phyloP scores from a whole-genome alignment of 371 early-diverging fungal genomes.

The Lichtheimia hyalospora region DNA sequence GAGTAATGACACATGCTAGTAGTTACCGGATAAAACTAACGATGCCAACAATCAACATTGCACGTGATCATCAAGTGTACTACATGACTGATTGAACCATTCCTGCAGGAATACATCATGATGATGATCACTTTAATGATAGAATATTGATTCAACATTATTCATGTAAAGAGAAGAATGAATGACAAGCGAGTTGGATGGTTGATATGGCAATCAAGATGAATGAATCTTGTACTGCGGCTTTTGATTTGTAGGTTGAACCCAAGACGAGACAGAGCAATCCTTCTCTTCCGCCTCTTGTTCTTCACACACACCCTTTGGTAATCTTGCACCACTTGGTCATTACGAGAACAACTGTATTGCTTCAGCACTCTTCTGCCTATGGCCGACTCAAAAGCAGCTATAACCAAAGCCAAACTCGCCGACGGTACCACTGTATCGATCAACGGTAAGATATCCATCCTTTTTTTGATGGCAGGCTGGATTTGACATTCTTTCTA shows the following conservation, averaged over 20 bases:
- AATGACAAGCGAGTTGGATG: not conserved
- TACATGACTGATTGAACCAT: too few species aligned
- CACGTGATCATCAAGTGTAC: too few species aligned
- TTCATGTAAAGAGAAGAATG: not conserved
- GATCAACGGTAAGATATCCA: conserved; percentile 17
- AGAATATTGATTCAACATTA: not conserved
- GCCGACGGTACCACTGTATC: conserved; percentile 17
- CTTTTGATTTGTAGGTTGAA: conserved; percentile 1
- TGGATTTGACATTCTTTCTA: not conserved
- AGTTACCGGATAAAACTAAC: too few species aligned
- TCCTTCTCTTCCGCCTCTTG: not conserved
- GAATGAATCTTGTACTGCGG: not conserved
- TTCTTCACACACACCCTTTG: not conserved
- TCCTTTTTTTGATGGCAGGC: not conserved
- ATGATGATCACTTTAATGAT: not conserved
- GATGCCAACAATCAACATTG: too few species aligned
- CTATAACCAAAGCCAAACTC: conserved; percentile 17
- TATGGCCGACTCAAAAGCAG: conserved; percentile 13
- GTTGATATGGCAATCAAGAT: not conserved
- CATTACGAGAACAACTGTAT: not conserved
- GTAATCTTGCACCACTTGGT: not conserved
- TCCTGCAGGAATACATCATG: too few species aligned
- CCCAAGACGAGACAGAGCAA: not conserved
- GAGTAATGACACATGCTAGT: too few species aligned
- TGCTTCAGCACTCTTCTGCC: not conserved